phyloP scores from a whole-genome alignment of 768 basidiomycete genomes.

The Artomyces pyxidatus region DNA sequence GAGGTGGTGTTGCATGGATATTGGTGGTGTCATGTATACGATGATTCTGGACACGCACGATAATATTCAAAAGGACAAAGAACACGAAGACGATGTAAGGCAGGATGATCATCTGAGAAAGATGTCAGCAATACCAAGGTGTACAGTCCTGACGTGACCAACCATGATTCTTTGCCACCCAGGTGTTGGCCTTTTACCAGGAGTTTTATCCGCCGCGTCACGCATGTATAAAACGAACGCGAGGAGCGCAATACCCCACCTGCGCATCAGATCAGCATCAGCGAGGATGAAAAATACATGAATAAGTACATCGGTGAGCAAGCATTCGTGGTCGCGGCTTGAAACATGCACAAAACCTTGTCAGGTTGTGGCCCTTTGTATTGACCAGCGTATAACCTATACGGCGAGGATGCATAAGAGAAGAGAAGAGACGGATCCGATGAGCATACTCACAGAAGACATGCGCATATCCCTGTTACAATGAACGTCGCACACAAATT shows the following conservation, averaged over 20 bases:
- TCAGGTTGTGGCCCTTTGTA: background rate
- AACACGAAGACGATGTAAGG: background rate
- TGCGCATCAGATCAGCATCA: background rate
- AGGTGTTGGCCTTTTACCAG: background rate
- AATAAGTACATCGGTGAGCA: background rate
- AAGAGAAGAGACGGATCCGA: background rate
- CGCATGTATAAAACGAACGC: background rate
- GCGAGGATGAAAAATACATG: background rate
- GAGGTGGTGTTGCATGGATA: too few relatives aligned
- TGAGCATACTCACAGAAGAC: constrained; percentile 32
- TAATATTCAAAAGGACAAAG: background rate
- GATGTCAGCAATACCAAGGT: too few relatives aligned
- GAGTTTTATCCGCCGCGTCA: background rate
- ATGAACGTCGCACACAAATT: constrained; percentile 43
- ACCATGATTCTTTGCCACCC: too few relatives aligned
- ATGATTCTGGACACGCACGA: background rate
- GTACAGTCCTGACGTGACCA: too few relatives aligned
- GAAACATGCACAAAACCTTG: background rate
- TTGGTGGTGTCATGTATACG: too few relatives aligned
- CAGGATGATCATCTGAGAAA: background rate
- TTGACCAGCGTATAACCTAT: background rate
- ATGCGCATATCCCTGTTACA: constrained; percentile 33
- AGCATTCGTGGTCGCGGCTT: background rate
- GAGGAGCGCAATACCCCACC: background rate
- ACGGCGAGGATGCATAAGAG: background rate